A percentile compares a stretch with the other conserved stretches of the same genome.
phyloP scores from a whole-genome alignment of 306 rosid genomes.

The Cucurbita argyrosperma region DNA sequence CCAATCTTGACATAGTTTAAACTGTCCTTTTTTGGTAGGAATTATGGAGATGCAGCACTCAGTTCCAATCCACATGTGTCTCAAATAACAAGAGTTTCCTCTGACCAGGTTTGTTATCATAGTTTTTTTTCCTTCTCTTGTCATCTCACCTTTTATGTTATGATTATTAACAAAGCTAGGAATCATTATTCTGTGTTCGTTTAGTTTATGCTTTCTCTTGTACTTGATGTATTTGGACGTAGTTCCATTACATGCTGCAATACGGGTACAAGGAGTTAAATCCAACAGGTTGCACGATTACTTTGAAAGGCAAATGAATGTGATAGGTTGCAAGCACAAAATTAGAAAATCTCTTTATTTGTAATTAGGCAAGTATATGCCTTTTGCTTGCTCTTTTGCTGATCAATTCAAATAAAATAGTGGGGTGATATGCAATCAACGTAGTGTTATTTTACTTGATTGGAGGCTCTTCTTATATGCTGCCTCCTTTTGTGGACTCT shows the following conservation, averaged over 20 bases:
- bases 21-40: conserved; percentile 18
- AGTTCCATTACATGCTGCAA: not conserved
- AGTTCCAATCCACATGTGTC: conserved; percentile 8
- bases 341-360: not conserved
- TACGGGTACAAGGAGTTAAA: not conserved
- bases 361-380: not conserved
- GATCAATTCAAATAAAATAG: not conserved
- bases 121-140: not conserved
- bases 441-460: not conserved
- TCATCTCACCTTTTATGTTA: not conserved
- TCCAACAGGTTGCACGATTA: not conserved
- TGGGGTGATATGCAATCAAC: not conserved
- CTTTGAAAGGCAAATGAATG: not conserved
- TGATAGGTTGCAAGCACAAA: not conserved
- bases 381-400: not conserved
- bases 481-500: too few relatives aligned
- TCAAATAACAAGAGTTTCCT: conserved; percentile 37
- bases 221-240: not conserved
- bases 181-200: not conserved
- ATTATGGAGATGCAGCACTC: conserved; percentile 15
- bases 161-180: not conserved
- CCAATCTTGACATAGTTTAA: not conserved
- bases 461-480: too few relatives aligned
- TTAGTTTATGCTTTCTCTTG: not conserved
- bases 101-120: conserved; percentile 48